Conservation (phyloP, 2,329 filamentous ascomycete species). For the Aspergillus texensis region DNA sequence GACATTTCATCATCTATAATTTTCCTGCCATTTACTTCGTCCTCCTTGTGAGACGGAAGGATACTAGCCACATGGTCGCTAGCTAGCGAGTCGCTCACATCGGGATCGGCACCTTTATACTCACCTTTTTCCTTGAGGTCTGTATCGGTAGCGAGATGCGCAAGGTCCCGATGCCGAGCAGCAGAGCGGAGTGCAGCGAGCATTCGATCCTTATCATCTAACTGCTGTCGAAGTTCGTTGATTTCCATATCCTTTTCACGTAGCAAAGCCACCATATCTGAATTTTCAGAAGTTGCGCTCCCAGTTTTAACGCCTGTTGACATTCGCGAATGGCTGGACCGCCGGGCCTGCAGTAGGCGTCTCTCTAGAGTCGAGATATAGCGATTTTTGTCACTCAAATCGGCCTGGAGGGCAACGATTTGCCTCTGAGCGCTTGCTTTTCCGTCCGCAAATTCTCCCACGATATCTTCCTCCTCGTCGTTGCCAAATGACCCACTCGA, state of each 20-base stretch:
- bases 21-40: conserved; percentile 52
- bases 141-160: conserved; percentile 58
- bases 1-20: conserved; percentile 94
- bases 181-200: conserved; percentile 81
- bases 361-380: conserved; percentile 96
- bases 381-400: conserved; percentile 93
- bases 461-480: conserved; percentile 65
- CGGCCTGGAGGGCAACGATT: conserved; percentile 88
- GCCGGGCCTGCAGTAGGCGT: conserved; percentile 82
- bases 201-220: conserved; percentile 97
- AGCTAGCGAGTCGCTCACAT: conserved; percentile 31
- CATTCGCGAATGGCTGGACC: conserved; percentile 85
- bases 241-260: conserved; percentile 94
- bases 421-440: conserved; percentile 81
- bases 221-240: conserved; percentile 78
- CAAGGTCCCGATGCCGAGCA: conserved; percentile 80
- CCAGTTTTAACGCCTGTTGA: conserved; percentile 70
- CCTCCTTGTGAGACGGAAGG: conserved; percentile 33
- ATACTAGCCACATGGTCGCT: conserved; percentile 31
- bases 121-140: conserved; percentile 34
- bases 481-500: conserved; percentile 38
- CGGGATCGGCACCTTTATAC: conserved; percentile 29
- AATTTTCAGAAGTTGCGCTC: conserved; percentile 76
- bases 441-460: conserved; percentile 84
- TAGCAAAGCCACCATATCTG: conserved; percentile 70